Conservation (phyloP, 1,284 basidiomycete genomes). For the Irpex lacteus region DNA sequence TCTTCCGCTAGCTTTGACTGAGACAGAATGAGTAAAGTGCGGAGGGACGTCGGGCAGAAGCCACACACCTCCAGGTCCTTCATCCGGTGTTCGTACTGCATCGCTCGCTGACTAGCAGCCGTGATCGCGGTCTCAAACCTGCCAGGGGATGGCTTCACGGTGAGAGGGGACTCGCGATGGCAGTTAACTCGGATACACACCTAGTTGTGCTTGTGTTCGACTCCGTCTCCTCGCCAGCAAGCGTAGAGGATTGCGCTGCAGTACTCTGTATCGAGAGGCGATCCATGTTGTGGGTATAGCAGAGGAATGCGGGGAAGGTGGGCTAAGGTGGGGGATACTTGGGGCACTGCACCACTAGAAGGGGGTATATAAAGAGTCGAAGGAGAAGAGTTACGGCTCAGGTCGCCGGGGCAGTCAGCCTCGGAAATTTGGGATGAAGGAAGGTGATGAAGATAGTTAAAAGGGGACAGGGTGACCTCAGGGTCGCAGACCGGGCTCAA, state of each 20-base stretch:
- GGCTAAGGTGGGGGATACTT: too few species aligned
- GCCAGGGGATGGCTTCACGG: neutral
- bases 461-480: too few species aligned
- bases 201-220: neutral
- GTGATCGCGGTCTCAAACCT: constrained; percentile 36
- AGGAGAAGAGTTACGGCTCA: too few species aligned
- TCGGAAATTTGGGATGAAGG: too few species aligned
- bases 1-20: constrained; percentile 64
- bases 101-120: constrained; percentile 47
- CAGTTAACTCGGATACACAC: constrained; percentile 2
- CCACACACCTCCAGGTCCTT: constrained; percentile 62
- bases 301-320: neutral
- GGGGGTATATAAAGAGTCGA: too few species aligned
- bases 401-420: too few species aligned
- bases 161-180: too few species aligned
- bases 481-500: too few species aligned
- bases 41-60: constrained; percentile 3
- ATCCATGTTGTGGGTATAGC: constrained; percentile 3
- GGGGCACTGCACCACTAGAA: neutral
- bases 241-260: constrained; percentile 8
- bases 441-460: too few species aligned
- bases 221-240: constrained; percentile 8
- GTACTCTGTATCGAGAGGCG: constrained; percentile 4
- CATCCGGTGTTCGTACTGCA: constrained; percentile 59
- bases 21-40: neutral